Evolutionary conservation across 257 asterid species (phyloP), one percentile per base, ranked within the genome.

Genomic region (Salvia rosmarinus): DNA sequence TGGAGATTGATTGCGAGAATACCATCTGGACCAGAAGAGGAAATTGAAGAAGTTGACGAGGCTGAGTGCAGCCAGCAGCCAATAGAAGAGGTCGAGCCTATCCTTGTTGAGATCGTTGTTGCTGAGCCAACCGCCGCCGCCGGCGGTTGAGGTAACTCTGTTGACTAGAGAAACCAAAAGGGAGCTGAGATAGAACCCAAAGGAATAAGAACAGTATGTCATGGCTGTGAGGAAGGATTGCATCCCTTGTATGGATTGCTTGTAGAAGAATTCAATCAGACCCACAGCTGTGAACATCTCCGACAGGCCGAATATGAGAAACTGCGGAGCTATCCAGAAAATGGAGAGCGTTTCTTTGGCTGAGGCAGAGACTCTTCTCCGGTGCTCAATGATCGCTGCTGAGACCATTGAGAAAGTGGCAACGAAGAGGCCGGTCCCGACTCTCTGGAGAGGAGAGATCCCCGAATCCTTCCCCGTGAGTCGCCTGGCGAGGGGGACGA

Each of bases 281-380:
- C 96, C 96, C 51, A 89, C 96, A 0, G 91, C 94, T 0, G 96
- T 89, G 78, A 87, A 87, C 94, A 89, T 87, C 72, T 87, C 95
- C 0, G 95, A 89, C 1, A 89, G 46, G 1, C 96, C 96, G 20
- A 85, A 89, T 3, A 89, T 81, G 14, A 89, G 77, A 56, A 84
- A 89, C 77, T 89, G 96, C 0, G 96, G 96, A 12, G 91, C 90
- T 60, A 89, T 85, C 95, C 96, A 89, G 68, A 87, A 79, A 1
- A 89, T 87, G 8, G 95, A 87, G 4, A 89, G 72, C 5, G 67
- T 61, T 14, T 37, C 13, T 5, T 37, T 62, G 6, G 7, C 9
- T 34, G 71, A 3, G 12, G 81, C 77, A 3, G 75, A 11, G 60
- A 70, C 47, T 51, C 94, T 75, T 19, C 95, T 84, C 83, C 69